Conservation (phyloP, 352 stramenopile genomes). For the Pythium oligandrum region DNA sequence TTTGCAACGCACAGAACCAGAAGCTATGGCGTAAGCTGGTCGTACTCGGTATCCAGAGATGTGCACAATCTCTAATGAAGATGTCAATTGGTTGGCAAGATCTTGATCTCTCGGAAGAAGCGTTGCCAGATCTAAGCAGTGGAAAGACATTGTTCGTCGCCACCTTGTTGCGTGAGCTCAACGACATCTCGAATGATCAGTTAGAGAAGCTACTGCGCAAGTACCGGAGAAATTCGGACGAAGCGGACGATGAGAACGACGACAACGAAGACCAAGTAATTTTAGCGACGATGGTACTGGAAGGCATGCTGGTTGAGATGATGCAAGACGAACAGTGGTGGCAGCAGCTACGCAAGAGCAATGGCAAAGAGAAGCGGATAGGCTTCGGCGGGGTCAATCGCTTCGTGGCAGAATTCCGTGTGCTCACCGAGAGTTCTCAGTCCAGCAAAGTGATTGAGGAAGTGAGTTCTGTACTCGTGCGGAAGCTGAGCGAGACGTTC, state of each 20-base stretch:
- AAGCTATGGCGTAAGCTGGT: slow-evolving; percentile 48
- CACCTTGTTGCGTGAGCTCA: slow-evolving; percentile 46
- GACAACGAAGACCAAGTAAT: slow-evolving; percentile 20
- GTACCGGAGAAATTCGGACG: slow-evolving; percentile 16
- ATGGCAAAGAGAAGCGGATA: slow-evolving; percentile 32
- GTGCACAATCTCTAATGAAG: slow-evolving; percentile 55
- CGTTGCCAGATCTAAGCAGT: slow-evolving; percentile 30
- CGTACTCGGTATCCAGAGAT: slow-evolving; percentile 44
- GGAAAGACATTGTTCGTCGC: slow-evolving; percentile 44
- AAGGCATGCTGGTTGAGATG: slow-evolving; percentile 53
- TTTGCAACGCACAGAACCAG: slow-evolving; percentile 26
- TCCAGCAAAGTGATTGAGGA: slow-evolving; percentile 29
- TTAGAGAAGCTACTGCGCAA: slow-evolving; percentile 47
- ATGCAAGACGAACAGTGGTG: slow-evolving; percentile 57
- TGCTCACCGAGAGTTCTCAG: slow-evolving; percentile 36
- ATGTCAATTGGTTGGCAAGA: slow-evolving; percentile 68
- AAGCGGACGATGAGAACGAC: slow-evolving; percentile 11
- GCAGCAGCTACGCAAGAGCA: slow-evolving; percentile 33
- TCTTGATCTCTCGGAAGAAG: slow-evolving; percentile 53
- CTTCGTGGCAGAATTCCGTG: slow-evolving; percentile 59
- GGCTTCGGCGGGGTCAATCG: slow-evolving; percentile 62
- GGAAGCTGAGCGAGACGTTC: slow-evolving; percentile 45
- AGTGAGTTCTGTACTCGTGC: slow-evolving; percentile 25
- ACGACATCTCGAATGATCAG: slow-evolving; percentile 45
- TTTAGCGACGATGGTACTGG: slow-evolving; percentile 39